Base-by-base conservation (phyloP, 1,139 yeast genomes). In the Zhuliangozyma blackwelliae region DNA sequence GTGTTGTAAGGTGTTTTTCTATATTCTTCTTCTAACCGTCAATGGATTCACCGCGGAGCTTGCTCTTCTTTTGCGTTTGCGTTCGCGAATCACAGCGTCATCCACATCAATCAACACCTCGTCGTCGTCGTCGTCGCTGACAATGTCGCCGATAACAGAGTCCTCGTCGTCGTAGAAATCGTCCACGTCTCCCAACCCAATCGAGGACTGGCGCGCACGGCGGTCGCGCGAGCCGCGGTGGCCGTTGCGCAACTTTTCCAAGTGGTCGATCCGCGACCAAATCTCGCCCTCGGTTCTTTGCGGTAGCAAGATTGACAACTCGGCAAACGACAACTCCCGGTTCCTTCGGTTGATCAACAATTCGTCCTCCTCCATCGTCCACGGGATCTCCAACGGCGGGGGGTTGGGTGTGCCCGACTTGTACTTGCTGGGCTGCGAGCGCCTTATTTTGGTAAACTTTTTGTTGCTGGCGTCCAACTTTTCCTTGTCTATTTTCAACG, bases 201-300 rank as follows among this genome's bases (percentile, higher is more conserved):
- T 59, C 32, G 69, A 64, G 12, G 67, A 59, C 42, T 63, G 70
- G 38, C 75, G 53, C 40, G 68, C 51, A 40, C 67, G 58, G 43
- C 68, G 52, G 30, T 54, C 58, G 33, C 47, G 34, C 4, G 64
- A 56, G 10, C 57, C 50, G 28, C 74, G 50, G 39, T 61, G 68
- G 3, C 76, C 76, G 44, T 68, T 69, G 34, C 71, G 51, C 30
- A 63, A 52, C 38, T 62, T 63, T 41, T 78, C 84, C 36, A 84
- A 60, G 39, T 75, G 67, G 39, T 70, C 75, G 16, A 83, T 74
- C 42, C 95, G 69, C 27, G 75, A 60, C 69, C 77, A 70, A 28
- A 86, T 86, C 47, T 85, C 94, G n/a, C 71, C 71, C 52, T 83
- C 92, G 1, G 92, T 72, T 44, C 88, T 72, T 43, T 75, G 77